Evolutionary conservation across 2,329 filamentous ascomycete genomes (phyloP), one percentile per base, ranked within the genome.

Genomic region (Scedosporium minutisporum): DNA sequence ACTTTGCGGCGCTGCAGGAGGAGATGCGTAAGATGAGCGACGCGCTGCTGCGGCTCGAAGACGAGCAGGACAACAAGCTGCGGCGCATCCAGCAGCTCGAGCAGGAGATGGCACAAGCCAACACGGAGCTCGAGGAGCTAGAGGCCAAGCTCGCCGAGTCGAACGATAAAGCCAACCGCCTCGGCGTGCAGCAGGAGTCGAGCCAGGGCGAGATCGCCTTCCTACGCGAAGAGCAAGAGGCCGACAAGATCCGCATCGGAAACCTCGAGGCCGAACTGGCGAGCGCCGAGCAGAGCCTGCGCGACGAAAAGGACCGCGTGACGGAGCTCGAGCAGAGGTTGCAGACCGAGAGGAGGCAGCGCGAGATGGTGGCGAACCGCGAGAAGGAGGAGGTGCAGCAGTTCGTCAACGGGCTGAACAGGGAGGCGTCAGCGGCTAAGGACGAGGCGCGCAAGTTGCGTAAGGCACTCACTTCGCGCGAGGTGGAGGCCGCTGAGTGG

Each of bases 361-460:
- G 91, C 55, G 93, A 97, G 72, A 84, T 93, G 58, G 84, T 97
- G 62, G 91, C 91, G 57, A 89, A 86, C 70, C 87, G 90, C 69
- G 93, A 96, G 76, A 96, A 97, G 78, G 90, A 96, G 71, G 93
- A 97, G 71, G 90, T 96, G 60, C 93, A 97, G 76, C 90, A 93
- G 73, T 86, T 96, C 66, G 86, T 97, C 71, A 93, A 96, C 70
- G 91, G 97, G 66, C 87, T 97, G 67, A 97, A 97, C 72, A 82
- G 87, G 48, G 93, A 97, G 74, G 84, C 87, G 25, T 88, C 88
- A 4, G 81, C 83, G 29, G 87, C 91, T 65, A 96, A 95, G 77
- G 95, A 97, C 65, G 95, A 97, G 71, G 84, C 87, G 27, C 84
- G 92, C 66, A 86, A 85, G 69, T 79, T 97, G 67, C 88, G 91